Base-by-base conservation (phyloP, 768 basidiomycete species). In the Lactarius akahatsu region DNA sequence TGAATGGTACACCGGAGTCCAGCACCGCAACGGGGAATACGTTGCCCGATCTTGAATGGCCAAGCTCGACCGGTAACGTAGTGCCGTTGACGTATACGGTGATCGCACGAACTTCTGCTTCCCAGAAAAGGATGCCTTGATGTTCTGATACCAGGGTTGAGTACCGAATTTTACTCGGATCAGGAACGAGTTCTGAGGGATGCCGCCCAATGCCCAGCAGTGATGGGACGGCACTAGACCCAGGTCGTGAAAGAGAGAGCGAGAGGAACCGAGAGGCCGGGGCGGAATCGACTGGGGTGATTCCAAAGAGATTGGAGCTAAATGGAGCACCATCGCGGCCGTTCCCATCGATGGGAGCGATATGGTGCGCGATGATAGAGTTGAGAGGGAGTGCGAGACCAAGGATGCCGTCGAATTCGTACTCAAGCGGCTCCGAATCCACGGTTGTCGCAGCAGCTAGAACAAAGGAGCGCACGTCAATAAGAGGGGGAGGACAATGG, bases 321-420 rank as follows among this genome's bases (percentile, higher is more conserved):
- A 88, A 79, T 0, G 86, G 74, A 3, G 90, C 88, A 56, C 91
- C 90, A 69, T 91, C 87, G 0, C 85, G 82, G 6, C 75, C 66
- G 74, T 86, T 80, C 56, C 73, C 77, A 10, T 78, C 80, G 23
- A 78, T 78, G 1, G 89, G 80, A 0, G 83, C 79, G 28, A 93
- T 78, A 1, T 50, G 8, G 0, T 74, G 59, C 4, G 86, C 80
- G 61, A 93, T 92, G 66, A 86, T 69, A n/a, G 87, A 89, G 76
- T 91, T 86, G 56, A 79, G 76, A 28, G 91, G 89, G 32, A 92
- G 85, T 1, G 90, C 89, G 57, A 93, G 85, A 20, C 91, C 91
- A 6, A 92, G 80, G 60, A 92, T 81, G 32, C 91, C 91, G 65
- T 77, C 79, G 73, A 89, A 93, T 15, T 77, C 69, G 10, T 80